Percentiles rank a stretch among this genome's conserved stretches.
Evolutionary conservation across 1,284 basidiomycete genomes (phyloP).

Genomic region (Amylostereum chailletii): DNA sequence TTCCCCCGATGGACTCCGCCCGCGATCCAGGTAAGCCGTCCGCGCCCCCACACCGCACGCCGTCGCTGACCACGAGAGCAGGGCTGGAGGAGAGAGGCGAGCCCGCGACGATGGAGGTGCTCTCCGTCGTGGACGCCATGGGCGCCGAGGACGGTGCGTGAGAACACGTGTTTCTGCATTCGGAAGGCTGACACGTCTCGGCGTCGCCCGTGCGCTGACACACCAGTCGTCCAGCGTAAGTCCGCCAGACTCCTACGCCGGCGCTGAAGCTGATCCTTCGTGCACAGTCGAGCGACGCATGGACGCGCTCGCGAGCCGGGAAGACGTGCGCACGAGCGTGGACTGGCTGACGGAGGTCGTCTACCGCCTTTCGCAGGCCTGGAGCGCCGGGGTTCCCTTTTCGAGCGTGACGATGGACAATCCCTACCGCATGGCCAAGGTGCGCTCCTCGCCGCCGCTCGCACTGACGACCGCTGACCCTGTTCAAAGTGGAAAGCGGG

Average conservation of each 20-base stretch:
- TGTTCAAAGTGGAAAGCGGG: constrained; percentile 58
- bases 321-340: constrained; percentile 44
- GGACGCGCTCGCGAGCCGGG: constrained; percentile 38
- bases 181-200: constrained; percentile 14
- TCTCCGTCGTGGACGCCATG: constrained; percentile 55
- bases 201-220: not conserved
- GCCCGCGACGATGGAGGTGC: constrained; percentile 65
- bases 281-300: constrained; percentile 54
- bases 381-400: constrained; percentile 42
- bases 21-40: constrained; percentile 28
- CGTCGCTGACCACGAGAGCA: constrained; percentile 9
- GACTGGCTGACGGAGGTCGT: constrained; percentile 73
- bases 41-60: not conserved
- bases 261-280: not conserved
- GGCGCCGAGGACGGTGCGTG: constrained; percentile 53
- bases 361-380: constrained; percentile 58
- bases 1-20: constrained; percentile 34
- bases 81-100: constrained; percentile 55
- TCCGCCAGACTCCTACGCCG: not conserved
- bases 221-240: constrained; percentile 42
- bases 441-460: constrained; percentile 18
- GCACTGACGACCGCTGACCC: constrained; percentile 3
- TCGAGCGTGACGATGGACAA: constrained; percentile 55
- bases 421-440: constrained; percentile 52
- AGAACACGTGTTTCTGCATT: constrained; percentile 8